These are phyloP conservation scores for Zymoseptoria crescenta DNA, from an alignment of 2,329 filamentous ascomycete genomes.

Conservation along the genomic window DNA sequence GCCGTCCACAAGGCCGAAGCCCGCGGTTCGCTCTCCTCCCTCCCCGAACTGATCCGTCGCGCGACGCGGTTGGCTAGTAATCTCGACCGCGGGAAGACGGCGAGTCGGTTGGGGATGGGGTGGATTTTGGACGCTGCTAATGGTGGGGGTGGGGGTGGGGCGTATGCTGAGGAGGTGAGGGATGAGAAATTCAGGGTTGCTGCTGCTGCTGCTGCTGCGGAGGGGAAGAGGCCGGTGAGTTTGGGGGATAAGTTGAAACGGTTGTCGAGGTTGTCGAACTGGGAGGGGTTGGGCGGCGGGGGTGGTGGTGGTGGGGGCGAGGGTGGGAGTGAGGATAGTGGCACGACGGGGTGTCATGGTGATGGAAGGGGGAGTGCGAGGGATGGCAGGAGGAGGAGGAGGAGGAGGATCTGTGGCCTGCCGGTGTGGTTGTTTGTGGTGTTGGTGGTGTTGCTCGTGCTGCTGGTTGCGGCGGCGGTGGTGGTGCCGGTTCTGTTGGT, in stretches of 20 bases:
- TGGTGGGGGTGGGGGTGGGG: constrained; percentile 58
- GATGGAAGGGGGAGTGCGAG: constrained; percentile 26
- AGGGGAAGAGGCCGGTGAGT: neutral
- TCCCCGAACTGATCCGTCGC: constrained; percentile 82
- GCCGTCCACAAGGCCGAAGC: constrained; percentile 73
- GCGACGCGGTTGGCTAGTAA: constrained; percentile 81
- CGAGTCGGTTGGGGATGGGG: constrained; percentile 47
- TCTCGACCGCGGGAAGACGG: constrained; percentile 71
- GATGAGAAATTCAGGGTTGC: neutral
- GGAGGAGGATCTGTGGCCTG: constrained; percentile 73
- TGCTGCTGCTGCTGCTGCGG: no score
- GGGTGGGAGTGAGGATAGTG: constrained; percentile 6
- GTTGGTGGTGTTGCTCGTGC: constrained; percentile 55
- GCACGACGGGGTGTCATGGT: constrained; percentile 4
- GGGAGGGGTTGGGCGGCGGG: constrained; percentile 22
- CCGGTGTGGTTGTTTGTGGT: constrained; percentile 71
- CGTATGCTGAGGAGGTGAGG: constrained; percentile 19
- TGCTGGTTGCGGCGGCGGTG: constrained; percentile 71
- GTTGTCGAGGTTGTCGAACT: constrained; percentile 10
- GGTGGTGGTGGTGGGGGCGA: constrained; percentile 26
- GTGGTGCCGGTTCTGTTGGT: constrained; percentile 62
- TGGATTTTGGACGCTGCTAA: constrained; percentile 38
- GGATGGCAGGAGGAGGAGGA: constrained; percentile 15
- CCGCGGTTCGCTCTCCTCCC: constrained; percentile 80
- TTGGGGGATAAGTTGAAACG: constrained; percentile 6